Base-by-base conservation (phyloP, 2,329 filamentous ascomycete genomes). In the Ascochyta viciae-villosae region DNA sequence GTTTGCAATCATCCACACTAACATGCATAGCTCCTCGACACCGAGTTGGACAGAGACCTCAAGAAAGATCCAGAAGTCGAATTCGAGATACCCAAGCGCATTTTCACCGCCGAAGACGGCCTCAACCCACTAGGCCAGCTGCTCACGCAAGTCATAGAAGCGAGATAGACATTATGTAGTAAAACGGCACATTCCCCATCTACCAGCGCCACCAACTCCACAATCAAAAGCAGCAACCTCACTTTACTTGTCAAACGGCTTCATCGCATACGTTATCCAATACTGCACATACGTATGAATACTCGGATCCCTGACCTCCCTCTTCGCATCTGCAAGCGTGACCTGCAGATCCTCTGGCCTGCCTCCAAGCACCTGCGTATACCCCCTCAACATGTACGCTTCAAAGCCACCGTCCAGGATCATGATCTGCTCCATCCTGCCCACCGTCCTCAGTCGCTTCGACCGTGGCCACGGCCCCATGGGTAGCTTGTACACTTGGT, bases 1-100 rank as follows among this genome's bases (percentile, higher is more conserved):
- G 13, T 22, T 26, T 19, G 41, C 31, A 15, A 6, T 29, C 4
- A 9, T 6, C 1, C 13, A 29, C 10, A 29, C 54, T 64, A 38
- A 61, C 29, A 16, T 4, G 10, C 2, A 12, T 43, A 91, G 88
- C 86, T 99, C 73, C 78, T 98, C 39, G 91, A 95, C 58, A 88
- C 88, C 3, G 95, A 99, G 75, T 81, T 96, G 61, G 82, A 84
- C 56, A 96, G 94, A 77, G 87, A 91, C 39, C 81, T 96, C 61
- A 96, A 89, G 79, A 96, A 94, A 75, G 81, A 86, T 6, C 93
- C 94, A 0, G 92, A 95, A 12, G 87, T 98, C 46, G 95, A 98
- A 75, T 97, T 90, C 76, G 91, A 95, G 76, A 97, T 99, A 61
- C 93, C 94, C 7, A 95, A 95, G 79, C 87, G 83, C 65, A 89